A percentile compares a stretch with the other conserved stretches of the same genome.
Evolutionary conservation across 2,329 filamentous ascomycete genomes (phyloP).

Genomic region (Trichophaea hybrida): DNA sequence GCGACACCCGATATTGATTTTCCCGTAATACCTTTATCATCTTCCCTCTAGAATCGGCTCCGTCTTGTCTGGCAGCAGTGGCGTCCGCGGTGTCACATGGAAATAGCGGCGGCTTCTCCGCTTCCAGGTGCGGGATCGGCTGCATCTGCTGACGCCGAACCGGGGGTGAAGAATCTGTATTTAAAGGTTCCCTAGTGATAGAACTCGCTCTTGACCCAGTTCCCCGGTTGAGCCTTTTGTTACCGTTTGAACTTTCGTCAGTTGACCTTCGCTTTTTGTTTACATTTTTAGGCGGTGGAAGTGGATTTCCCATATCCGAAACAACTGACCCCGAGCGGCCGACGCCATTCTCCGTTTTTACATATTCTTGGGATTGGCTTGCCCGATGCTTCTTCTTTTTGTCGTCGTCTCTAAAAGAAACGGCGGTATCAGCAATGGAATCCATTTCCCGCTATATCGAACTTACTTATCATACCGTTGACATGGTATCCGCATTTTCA

Average conservation of each 20-base stretch:
- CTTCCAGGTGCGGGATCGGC: neutral
- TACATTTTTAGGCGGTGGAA: neutral
- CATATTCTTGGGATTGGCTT: constrained; percentile 17
- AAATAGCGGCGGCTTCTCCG: neutral
- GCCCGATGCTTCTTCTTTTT: constrained; percentile 19
- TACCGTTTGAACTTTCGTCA: neutral
- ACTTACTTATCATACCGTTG: constrained; percentile 20
- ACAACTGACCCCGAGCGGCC: neutral
- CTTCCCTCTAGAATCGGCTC: constrained; percentile 4
- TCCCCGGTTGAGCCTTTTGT: constrained; percentile 3
- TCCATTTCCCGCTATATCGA: neutral
- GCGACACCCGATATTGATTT: constrained; percentile 11
- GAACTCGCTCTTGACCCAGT: neutral
- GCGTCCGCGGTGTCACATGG: neutral
- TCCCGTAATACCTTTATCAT: constrained; percentile 6
- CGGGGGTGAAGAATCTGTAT: neutral
- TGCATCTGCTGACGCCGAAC: neutral
- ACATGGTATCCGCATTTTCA: constrained; percentile 20
- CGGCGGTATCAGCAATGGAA: neutral
- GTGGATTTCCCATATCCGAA: neutral
- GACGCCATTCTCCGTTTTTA: constrained; percentile 12
- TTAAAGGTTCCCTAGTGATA: neutral
- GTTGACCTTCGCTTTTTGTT: constrained; percentile 5
- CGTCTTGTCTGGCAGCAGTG: neutral
- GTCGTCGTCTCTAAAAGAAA: constrained; percentile 3